These are phyloP conservation scores for Cardamine chenopodiifolia DNA, from an alignment of 345 rosid genomes.

Conservation along the genomic window DNA sequence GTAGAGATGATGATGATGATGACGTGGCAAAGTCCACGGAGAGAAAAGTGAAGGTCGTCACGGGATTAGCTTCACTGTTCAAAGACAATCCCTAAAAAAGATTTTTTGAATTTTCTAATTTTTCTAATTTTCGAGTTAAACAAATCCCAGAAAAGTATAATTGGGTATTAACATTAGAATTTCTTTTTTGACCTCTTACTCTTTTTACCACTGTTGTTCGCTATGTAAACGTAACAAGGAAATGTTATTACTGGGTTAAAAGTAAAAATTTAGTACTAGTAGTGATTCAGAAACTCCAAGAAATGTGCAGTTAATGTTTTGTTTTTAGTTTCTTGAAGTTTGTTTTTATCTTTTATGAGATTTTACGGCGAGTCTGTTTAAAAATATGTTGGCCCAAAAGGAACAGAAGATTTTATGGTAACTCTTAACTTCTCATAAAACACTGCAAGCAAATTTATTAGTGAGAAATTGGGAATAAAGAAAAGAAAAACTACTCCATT, in stretches of 20 bases:
- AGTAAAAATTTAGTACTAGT: not conserved
- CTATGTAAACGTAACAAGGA: not conserved
- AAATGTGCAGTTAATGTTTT: not conserved
- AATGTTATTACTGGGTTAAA: not conserved
- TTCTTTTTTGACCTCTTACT: slow-evolving; percentile 7
- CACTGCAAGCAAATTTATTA: not conserved
- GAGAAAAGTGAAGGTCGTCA: slow-evolving; percentile 56
- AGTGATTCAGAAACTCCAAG: not conserved
- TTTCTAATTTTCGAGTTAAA: slow-evolving; percentile 19
- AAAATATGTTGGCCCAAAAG: slow-evolving; percentile 35
- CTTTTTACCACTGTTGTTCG: not conserved
- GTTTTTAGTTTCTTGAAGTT: not conserved
- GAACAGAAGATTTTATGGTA: slow-evolving; percentile 20
- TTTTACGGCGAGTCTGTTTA: slow-evolving; percentile 11
- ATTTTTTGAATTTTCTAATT: slow-evolving; percentile 41
- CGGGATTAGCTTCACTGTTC: slow-evolving; percentile 83
- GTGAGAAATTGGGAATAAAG: not conserved
- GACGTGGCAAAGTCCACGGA: slow-evolving; percentile 45
- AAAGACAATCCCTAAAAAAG: slow-evolving; percentile 60
- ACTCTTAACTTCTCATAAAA: slow-evolving; percentile 14
- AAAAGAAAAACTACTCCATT: not conserved
- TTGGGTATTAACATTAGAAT: slow-evolving; percentile 1
- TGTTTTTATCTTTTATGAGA: not conserved
- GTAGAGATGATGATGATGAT: slow-evolving; percentile 20
- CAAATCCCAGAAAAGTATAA: not conserved